Evolutionary conservation across 345 rosid genomes (phyloP).

Genomic region (Camelina neglecta): DNA sequence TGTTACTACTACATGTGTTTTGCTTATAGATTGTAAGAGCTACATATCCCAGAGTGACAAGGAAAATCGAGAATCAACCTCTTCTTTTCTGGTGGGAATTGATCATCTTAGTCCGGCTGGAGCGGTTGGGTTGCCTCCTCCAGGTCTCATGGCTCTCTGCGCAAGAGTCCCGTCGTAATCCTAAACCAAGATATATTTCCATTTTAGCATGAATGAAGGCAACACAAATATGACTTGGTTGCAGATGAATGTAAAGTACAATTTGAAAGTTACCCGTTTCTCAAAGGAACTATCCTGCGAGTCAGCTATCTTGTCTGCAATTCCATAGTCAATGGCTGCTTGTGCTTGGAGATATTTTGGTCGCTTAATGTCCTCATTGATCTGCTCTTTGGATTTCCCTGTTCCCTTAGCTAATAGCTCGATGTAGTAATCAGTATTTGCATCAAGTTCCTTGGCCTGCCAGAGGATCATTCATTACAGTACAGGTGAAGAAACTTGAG

Average conservation of each 20-base stretch:
- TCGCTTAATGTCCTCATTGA: conserved; percentile 67
- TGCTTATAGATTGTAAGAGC: conserved; percentile 37
- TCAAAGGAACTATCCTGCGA: conserved; percentile 61
- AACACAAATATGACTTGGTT: conserved; percentile 24
- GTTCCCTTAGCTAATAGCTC: conserved; percentile 80
- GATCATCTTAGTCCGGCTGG: conserved; percentile 64
- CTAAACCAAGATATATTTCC: conserved; percentile 44
- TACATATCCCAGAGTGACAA: conserved; percentile 34
- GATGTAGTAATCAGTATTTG: conserved; percentile 64
- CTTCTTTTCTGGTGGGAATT: conserved; percentile 6
- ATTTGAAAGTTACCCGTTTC: conserved; percentile 56
- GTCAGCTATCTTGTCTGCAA: conserved; percentile 80
- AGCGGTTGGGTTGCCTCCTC: conserved; percentile 63
- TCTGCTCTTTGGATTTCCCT: conserved; percentile 81
- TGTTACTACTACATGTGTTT: conserved; percentile 36
- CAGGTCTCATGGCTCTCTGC: conserved; percentile 66
- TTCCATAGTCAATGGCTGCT: conserved; percentile 82
- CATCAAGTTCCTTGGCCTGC: conserved; percentile 87
- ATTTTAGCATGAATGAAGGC: conserved; percentile 32
- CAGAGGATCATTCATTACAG: conserved; percentile 28
- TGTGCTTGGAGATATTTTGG: conserved; percentile 72
- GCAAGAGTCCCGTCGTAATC: conserved; percentile 73
- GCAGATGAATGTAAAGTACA: neutral
- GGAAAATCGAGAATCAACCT: conserved; percentile 10
- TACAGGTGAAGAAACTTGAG: neutral